Base-by-base conservation (phyloP, 495 filamentous ascomycete genomes). In the Choiromyces venosus region DNA sequence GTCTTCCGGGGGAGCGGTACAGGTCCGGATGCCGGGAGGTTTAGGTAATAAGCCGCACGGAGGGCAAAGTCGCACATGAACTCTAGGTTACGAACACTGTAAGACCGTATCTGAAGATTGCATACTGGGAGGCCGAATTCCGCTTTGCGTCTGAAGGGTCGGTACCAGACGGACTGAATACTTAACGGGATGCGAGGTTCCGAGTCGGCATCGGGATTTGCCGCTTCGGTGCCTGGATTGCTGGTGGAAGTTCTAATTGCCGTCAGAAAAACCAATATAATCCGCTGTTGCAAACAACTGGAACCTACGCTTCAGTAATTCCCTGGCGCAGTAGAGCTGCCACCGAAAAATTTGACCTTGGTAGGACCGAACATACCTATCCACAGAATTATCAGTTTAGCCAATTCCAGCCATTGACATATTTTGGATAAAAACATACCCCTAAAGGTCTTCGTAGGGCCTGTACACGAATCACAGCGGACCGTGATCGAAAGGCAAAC, bases 1-100 rank as follows among this genome's bases (percentile, higher is more conserved):
- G 87, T 89, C 64, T 93, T 92, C 70, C 90, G 88, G 6, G 95
- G 95, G 42, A 99, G 85, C n/a, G 95, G 93, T 6, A 97, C 86
- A 35, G 95, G 93, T 0, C 95, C 95, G 52, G 86, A 90, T 19
- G 94, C 93, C 33, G 93, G 91, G 65, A 99, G 89, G 65, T 90
- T 87, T 25, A 96, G 88, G 84, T 94, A 99, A 84, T 98, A 99
- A 40, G 95, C 95, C 14, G 94, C 93, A 72, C 95, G 91, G 70
- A 98, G 84, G 40, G 94, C 94, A 82, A 98, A 97, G 84, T 99
- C 95, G 82, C 90, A 87, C 82, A 97, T 96, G 85, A 97, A 93
- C 80, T 96, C 92, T 68, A 99, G 88, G 76, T 97, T 96, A 67
- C 92, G 92, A 37, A 93, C 88, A 77, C 86, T 92, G 86, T 93